Percentiles rank a stretch among this genome's conserved stretches.
These are phyloP conservation scores for Boletus rubescentipes DNA, from an alignment of 768 basidiomycete genomes.

Conservation along the genomic window DNA sequence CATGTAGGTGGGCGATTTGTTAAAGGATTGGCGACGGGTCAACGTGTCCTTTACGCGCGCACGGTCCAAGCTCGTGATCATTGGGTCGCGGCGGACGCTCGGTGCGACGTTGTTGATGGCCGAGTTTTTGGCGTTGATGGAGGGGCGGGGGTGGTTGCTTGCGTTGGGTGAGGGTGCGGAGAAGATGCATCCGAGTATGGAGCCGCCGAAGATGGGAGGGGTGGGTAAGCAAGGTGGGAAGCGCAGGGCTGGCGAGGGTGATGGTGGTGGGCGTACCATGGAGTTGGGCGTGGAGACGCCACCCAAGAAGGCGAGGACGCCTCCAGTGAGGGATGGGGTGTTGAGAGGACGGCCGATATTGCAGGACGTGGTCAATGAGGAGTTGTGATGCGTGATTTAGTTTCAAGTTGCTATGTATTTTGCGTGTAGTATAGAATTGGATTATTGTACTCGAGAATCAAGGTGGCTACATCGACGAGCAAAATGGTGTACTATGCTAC, in stretches of 20 bases:
- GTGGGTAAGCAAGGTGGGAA: constrained; percentile 18
- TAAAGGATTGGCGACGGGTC: constrained; percentile 95
- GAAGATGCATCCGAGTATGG: constrained; percentile 42
- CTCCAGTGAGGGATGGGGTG: constrained; percentile 39
- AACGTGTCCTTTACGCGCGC: constrained; percentile 98
- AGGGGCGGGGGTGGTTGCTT: constrained; percentile 69
- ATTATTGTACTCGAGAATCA: not conserved
- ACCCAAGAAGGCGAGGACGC: constrained; percentile 39
- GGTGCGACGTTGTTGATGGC: constrained; percentile 55
- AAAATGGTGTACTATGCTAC: no score
- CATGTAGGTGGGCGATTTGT: constrained; percentile 79
- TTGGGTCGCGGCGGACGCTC: constrained; percentile 85
- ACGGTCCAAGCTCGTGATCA: constrained; percentile 82
- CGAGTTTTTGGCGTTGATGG: constrained; percentile 79
- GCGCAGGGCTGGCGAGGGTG: not conserved
- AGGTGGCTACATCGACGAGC: no score
- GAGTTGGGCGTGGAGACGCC: constrained; percentile 13
- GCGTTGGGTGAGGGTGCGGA: constrained; percentile 56
- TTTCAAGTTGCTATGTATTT: not conserved
- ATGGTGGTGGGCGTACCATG: constrained; percentile 2
- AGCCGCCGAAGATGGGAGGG: constrained; percentile 10
- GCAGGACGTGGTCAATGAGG: constrained; percentile 56
- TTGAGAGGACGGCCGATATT: constrained; percentile 59
- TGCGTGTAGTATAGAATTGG: not conserved
- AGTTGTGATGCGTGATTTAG: constrained; percentile 9